Percentiles rank a stretch among this genome's conserved stretches.
Conservation (phyloP, 495 filamentous ascomycete genomes). For the Clavariopsis aquatica region DNA sequence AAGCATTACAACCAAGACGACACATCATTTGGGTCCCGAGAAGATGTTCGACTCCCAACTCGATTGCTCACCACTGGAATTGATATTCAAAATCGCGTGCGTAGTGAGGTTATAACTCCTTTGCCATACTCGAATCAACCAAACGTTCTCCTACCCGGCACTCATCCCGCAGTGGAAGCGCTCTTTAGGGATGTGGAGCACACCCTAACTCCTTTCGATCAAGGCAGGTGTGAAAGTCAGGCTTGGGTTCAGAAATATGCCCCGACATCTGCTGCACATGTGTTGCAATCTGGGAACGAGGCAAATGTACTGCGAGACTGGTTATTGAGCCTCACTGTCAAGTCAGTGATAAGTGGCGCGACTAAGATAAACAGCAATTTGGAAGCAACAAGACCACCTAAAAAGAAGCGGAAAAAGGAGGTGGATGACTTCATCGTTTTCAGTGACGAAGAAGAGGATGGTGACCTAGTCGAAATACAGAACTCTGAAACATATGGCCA, state of each 20-base stretch:
- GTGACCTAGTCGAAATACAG: constrained; percentile 71
- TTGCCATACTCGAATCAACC: constrained; percentile 9
- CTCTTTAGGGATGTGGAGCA: constrained; percentile 61
- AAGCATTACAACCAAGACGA: not conserved
- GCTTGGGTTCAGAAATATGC: constrained; percentile 89
- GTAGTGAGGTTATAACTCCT: constrained; percentile 16
- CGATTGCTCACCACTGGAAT: constrained; percentile 42
- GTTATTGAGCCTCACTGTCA: constrained; percentile 74
- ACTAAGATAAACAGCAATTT: constrained; percentile 1
- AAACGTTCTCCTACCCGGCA: constrained; percentile 4
- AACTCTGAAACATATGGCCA: constrained; percentile 63
- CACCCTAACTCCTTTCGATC: constrained; percentile 78
- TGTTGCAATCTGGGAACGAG: constrained; percentile 76
- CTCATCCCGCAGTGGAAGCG: constrained; percentile 61
- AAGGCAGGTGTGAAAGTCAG: constrained; percentile 66
- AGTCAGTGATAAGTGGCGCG: constrained; percentile 64
- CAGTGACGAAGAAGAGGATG: constrained; percentile 79
- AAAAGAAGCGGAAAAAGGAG: constrained; percentile 67
- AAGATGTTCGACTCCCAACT: constrained; percentile 34
- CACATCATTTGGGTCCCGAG: not conserved
- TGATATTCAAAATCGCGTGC: constrained; percentile 31
- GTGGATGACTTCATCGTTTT: constrained; percentile 81
- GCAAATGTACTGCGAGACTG: constrained; percentile 74
- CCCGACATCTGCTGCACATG: constrained; percentile 65
- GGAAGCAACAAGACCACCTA: constrained; percentile 27